Conservation (phyloP, 2,329 filamentous ascomycete species). For the Diaporthe citri region DNA sequence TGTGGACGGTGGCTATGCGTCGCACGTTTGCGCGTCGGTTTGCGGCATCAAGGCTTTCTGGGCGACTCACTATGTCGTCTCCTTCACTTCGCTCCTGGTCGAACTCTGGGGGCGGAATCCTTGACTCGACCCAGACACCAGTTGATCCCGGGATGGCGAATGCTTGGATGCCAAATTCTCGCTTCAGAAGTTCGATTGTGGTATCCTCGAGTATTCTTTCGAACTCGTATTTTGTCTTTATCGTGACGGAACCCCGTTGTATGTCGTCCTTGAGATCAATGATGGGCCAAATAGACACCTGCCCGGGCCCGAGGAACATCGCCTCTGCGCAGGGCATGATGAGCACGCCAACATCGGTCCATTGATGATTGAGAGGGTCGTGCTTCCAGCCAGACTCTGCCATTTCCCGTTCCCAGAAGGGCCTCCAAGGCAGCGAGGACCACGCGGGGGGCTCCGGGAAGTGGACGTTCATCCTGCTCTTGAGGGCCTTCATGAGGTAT, state of each 20-base stretch:
- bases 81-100: not conserved
- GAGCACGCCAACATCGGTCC: constrained; percentile 30
- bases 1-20: constrained; percentile 37
- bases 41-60: not conserved
- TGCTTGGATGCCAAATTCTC: constrained; percentile 24
- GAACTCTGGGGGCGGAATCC: constrained; percentile 19
- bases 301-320: constrained; percentile 38
- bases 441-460: constrained; percentile 34
- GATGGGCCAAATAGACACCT: constrained; percentile 38
- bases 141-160: constrained; percentile 27
- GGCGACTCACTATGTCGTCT: not conserved
- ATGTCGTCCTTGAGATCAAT: constrained; percentile 32
- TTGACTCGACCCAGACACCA: constrained; percentile 39
- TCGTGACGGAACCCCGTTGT: not conserved
- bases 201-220: constrained; percentile 36
- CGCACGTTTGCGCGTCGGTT: not conserved
- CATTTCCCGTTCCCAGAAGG: not conserved
- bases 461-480: constrained; percentile 11
- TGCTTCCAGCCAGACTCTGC: not conserved
- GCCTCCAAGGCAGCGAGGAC: constrained; percentile 28
- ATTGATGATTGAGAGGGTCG: constrained; percentile 29
- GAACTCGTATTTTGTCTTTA: constrained; percentile 32
- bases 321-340: constrained; percentile 38
- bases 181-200: constrained; percentile 31
- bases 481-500: constrained; percentile 25